Conservation (phyloP, 2,329 filamentous ascomycete species). For the Conoideocrella luteorostrata region DNA sequence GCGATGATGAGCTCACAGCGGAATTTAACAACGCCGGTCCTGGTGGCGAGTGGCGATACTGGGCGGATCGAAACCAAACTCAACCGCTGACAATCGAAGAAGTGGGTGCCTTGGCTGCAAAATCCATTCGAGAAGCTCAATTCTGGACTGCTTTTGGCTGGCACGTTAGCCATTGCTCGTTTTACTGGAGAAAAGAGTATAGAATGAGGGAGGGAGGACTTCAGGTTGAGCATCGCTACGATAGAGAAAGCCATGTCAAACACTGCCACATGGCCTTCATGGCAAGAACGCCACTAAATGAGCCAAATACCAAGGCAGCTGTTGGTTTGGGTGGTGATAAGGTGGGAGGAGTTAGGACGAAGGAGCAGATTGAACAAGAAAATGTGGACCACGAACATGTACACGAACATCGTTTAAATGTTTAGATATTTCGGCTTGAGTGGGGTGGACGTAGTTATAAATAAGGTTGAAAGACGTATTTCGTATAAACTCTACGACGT, state of each 20-base stretch:
- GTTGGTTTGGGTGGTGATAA: no score
- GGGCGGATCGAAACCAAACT: slow-evolving; percentile 19
- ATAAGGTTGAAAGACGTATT: no score
- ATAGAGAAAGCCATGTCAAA: not conserved
- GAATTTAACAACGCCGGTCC: slow-evolving; percentile 25
- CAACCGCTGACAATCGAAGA: slow-evolving; percentile 14
- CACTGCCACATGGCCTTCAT: not conserved
- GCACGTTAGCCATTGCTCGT: slow-evolving; percentile 26
- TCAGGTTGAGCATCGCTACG: not conserved
- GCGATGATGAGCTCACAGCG: slow-evolving; percentile 24
- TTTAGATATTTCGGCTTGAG: no score
- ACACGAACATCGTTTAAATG: no score
- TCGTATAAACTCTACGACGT: no score
- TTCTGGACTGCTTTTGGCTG: slow-evolving; percentile 19
- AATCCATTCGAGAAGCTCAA: slow-evolving; percentile 5
- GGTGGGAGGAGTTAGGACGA: no score
- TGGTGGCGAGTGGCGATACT: slow-evolving; percentile 26
- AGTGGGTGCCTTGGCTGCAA: no score
- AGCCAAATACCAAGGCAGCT: no score
- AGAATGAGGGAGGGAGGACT: not conserved
- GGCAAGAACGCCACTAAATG: not conserved
- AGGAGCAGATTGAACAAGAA: no score
- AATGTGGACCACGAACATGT: no score
- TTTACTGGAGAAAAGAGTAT: slow-evolving; percentile 25
- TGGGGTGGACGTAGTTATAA: no score